phyloP scores from a whole-genome alignment of 2,329 filamentous ascomycete genomes.

The Camillea tinctor region DNA sequence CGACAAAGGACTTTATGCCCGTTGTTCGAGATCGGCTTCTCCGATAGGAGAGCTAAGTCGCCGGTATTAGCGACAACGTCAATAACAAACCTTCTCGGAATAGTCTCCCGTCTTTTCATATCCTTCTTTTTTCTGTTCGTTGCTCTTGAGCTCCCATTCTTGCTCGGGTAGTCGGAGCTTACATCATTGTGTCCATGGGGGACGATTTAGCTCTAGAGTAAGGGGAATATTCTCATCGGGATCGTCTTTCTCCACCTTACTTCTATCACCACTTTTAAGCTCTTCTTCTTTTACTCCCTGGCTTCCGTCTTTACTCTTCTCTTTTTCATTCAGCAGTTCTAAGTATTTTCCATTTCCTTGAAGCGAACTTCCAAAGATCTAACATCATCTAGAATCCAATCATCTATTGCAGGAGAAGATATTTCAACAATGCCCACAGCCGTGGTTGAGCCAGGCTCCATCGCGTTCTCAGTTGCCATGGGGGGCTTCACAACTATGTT shows the following conservation, averaged over 20 bases:
- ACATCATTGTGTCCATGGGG: conserved; percentile 11
- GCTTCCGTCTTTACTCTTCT: too few relatives aligned
- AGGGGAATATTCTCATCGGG: conserved; percentile 3
- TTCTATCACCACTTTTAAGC: too few relatives aligned
- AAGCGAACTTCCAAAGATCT: background rate
- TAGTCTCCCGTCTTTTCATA: background rate
- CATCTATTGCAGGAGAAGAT: too few relatives aligned
- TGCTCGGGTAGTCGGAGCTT: conserved; percentile 8
- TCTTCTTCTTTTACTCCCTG: too few relatives aligned
- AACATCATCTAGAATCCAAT: too few relatives aligned
- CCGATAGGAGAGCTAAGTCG: background rate
- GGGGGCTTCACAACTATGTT: too few relatives aligned
- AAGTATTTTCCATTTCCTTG: too few relatives aligned
- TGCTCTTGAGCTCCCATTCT: conserved; percentile 4
- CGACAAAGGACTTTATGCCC: conserved; percentile 2
- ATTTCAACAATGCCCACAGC: too few relatives aligned
- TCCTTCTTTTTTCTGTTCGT: conserved; percentile 5
- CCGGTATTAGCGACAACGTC: too few relatives aligned
- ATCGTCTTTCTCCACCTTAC: background rate
- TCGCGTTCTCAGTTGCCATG: too few relatives aligned
- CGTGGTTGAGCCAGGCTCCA: too few relatives aligned
- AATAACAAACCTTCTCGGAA: background rate
- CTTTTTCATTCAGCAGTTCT: too few relatives aligned
- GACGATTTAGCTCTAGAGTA: conserved; percentile 5
- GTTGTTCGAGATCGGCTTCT: background rate